phyloP scores from a whole-genome alignment of 768 basidiomycete genomes.

The Trametes cubensis region DNA sequence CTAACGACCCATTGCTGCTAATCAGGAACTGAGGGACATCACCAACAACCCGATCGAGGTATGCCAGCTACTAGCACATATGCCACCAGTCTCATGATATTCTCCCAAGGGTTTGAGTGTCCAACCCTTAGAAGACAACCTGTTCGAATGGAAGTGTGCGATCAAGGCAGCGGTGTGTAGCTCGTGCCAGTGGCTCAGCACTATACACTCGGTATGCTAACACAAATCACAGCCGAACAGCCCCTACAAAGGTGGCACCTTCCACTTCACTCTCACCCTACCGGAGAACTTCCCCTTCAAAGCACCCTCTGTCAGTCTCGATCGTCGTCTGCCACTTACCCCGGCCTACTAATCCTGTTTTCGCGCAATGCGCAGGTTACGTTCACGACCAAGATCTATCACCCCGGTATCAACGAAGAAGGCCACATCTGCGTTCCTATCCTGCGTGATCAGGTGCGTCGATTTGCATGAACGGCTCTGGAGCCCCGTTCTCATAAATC shows the following conservation, averaged over 20 bases:
- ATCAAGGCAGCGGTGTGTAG: slow-evolving; percentile 72
- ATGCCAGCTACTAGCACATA: not conserved
- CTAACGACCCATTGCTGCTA: slow-evolving; percentile 14
- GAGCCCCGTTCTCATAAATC: not conserved
- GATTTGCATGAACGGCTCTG: not conserved
- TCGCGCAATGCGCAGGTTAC: slow-evolving; percentile 54
- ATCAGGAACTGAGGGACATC: slow-evolving; percentile 70
- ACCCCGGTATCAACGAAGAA: slow-evolving; percentile 90
- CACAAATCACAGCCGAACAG: slow-evolving; percentile 58
- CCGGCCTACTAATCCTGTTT: not conserved
- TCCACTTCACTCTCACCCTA: slow-evolving; percentile 72
- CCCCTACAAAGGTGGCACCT: slow-evolving; percentile 83
- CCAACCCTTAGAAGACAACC: slow-evolving; percentile 67
- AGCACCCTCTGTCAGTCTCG: slow-evolving; percentile 63
- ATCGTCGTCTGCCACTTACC: not conserved
- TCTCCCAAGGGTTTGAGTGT: slow-evolving; percentile 60
- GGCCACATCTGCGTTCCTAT: slow-evolving; percentile 84
- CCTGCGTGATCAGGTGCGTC: slow-evolving; percentile 72
- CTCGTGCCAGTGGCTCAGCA: slow-evolving; percentile 5
- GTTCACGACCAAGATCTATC: slow-evolving; percentile 86
- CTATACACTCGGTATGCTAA: not conserved
- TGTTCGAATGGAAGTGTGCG: slow-evolving; percentile 76
- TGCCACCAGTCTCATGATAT: slow-evolving; percentile 5
- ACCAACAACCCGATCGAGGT: slow-evolving; percentile 67
- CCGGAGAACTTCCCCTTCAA: slow-evolving; percentile 88